A percentile compares a stretch with the other conserved stretches of the same genome.
These are phyloP conservation scores for Tulasnella sp. DNA, from an alignment of 768 basidiomycete species.

Conservation along the genomic window DNA sequence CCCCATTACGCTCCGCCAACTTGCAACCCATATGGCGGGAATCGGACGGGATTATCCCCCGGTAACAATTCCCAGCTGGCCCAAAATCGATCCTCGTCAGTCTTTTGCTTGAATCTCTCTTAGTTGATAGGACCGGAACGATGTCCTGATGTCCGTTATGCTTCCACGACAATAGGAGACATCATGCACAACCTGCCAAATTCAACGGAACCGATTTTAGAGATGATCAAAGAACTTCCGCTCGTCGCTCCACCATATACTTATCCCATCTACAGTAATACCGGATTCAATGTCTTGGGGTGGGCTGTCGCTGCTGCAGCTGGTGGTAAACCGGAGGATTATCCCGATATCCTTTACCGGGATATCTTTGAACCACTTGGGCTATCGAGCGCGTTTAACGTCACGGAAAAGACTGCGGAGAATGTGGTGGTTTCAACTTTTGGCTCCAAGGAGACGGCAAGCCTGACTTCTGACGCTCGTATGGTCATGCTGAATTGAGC, in stretches of 20 bases:
- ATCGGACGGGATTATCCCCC: slow-evolving; percentile 41
- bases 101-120: neutral
- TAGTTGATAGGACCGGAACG: neutral
- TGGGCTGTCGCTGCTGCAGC: slow-evolving; percentile 37
- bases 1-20: slow-evolving; percentile 29
- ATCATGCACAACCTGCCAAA: neutral
- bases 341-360: slow-evolving; percentile 45
- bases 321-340: slow-evolving; percentile 31
- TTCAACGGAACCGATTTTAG: neutral
- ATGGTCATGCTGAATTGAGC: neutral
- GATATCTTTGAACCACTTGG: slow-evolving; percentile 51
- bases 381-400: neutral
- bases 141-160: neutral
- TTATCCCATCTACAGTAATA: slow-evolving; percentile 45
- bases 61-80: slow-evolving; percentile 42
- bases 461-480: neutral
- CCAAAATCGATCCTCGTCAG: slow-evolving; percentile 31
- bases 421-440: neutral
- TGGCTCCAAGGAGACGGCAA: neutral
- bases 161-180: neutral
- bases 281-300: slow-evolving; percentile 40
- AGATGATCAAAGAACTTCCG: slow-evolving; percentile 37
- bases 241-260: slow-evolving; percentile 45
- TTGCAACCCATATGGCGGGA: slow-evolving; percentile 35
- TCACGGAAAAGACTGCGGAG: neutral